These are phyloP conservation scores for Sicyos baderoa DNA, from an alignment of 306 rosid species.

Conservation along the genomic window DNA sequence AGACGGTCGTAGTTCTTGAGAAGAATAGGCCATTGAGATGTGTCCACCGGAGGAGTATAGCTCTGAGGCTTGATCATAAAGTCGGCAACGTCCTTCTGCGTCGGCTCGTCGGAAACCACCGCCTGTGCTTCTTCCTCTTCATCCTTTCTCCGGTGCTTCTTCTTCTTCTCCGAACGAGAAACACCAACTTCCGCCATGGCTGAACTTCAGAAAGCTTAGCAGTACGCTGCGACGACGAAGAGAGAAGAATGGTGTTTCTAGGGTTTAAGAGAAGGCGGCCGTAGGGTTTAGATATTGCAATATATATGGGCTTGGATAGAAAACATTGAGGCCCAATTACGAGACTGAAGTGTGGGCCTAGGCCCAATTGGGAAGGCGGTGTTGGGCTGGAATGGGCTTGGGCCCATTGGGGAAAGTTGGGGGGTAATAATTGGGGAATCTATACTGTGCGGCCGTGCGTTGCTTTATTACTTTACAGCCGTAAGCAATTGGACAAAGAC, in stretches of 20 bases:
- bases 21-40: conserved; percentile 77
- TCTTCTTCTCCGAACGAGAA: conserved; percentile 46
- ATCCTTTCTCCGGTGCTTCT: too few relatives aligned
- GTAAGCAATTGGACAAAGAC: conserved; percentile 12
- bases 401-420: neutral
- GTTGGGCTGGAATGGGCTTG: neutral
- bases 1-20: conserved; percentile 83
- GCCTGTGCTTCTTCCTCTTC: too few relatives aligned
- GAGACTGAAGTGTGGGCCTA: neutral
- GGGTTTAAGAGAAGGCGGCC: conserved; percentile 15
- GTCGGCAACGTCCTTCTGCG: conserved; percentile 25
- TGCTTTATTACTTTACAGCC: conserved; percentile 13
- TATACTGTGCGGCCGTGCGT: conserved; percentile 19
- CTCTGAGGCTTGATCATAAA: conserved; percentile 67
- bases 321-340: neutral
- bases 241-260: conserved; percentile 6
- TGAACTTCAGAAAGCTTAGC: neutral
- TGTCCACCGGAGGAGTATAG: conserved; percentile 55
- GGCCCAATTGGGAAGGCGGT: neutral
- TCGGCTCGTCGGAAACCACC: conserved; percentile 14
- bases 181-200: conserved; percentile 35
- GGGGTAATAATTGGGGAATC: neutral
- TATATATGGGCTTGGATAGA: conserved; percentile 11
- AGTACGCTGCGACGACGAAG: neutral
- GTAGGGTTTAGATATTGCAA: neutral